Conservation (phyloP, 306 rosid species). For the Dryas drummondii region DNA sequence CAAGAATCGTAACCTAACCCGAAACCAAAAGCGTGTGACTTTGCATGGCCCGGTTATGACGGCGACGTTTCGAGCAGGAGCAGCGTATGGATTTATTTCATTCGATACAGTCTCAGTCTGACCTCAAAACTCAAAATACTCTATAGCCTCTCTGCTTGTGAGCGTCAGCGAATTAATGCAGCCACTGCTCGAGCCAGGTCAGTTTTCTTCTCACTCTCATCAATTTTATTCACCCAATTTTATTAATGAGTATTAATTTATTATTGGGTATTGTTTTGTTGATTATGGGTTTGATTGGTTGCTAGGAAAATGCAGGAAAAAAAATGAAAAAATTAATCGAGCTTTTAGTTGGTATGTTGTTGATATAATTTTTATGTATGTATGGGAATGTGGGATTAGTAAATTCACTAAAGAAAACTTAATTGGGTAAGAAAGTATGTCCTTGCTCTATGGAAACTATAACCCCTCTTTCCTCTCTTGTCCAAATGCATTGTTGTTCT, state of each 20-base stretch:
- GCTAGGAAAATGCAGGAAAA: not conserved
- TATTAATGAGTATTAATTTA: not conserved
- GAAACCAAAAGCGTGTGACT: too few species aligned
- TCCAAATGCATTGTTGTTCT: not conserved
- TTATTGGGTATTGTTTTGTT: not conserved
- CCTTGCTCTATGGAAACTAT: not conserved
- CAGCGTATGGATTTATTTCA: too few species aligned
- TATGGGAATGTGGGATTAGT: not conserved
- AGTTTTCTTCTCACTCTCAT: not conserved
- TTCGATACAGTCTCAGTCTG: too few species aligned
- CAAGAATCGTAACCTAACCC: too few species aligned
- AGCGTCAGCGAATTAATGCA: not conserved
- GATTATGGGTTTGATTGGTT: not conserved
- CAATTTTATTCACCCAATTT: not conserved
- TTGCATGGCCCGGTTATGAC: too few species aligned
- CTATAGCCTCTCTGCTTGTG: too few species aligned
- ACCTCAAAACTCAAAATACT: not conserved
- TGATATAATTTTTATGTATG: not conserved
- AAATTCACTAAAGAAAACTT: not conserved
- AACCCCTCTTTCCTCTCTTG: not conserved
- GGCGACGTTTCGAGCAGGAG: too few species aligned
- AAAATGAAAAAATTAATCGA: not conserved
- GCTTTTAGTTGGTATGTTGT: not conserved
- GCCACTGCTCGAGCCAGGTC: conserved; percentile 16
- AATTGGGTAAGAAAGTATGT: not conserved